A percentile compares a stretch with the other conserved stretches of the same genome.
Conservation (phyloP, 1,284 basidiomycete species). For the Phlebopus sp. region DNA sequence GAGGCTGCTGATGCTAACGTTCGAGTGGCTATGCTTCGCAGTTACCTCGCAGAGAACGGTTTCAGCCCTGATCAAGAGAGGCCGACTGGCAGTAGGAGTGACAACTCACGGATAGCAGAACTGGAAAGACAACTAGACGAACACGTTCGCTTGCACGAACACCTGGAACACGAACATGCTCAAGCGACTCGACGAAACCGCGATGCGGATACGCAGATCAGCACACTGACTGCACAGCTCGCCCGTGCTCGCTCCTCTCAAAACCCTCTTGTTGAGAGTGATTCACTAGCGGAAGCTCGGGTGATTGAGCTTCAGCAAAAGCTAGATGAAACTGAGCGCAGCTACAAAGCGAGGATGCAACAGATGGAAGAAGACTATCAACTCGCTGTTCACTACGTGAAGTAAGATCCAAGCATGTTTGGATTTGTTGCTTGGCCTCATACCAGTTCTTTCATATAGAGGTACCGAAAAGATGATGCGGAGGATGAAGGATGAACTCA, state of each 20-base stretch:
- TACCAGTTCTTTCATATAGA: conserved; percentile 52
- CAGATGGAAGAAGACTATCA: conserved; percentile 96
- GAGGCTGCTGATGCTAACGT: conserved; percentile 73
- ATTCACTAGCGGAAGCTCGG: conserved; percentile 51
- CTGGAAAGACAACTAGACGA: conserved; percentile 77
- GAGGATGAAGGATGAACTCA: conserved; percentile 92
- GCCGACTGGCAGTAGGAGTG: conserved; percentile 41
- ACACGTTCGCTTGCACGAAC: conserved; percentile 68
- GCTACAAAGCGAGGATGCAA: conserved; percentile 71
- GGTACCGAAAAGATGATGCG: conserved; percentile 99
- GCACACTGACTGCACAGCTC: conserved; percentile 61
- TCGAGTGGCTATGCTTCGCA: conserved; percentile 79
- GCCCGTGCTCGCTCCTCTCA: conserved; percentile 57
- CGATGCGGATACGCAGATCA: conserved; percentile 71
- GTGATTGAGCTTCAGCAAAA: conserved; percentile 68
- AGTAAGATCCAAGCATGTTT: conserved; percentile 52
- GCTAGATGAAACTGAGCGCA: conserved; percentile 75
- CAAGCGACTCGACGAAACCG: conserved; percentile 61
- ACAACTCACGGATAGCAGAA: conserved; percentile 56
- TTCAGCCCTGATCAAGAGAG: conserved; percentile 70
- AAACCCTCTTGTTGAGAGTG: conserved; percentile 42
- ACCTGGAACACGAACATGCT: conserved; percentile 68
- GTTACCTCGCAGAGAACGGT: conserved; percentile 87
- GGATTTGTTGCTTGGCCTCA: conserved; percentile 12
- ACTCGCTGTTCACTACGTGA: conserved; percentile 87